Evolutionary conservation across 192 early-diverging fungal genomes (phyloP).

Genomic region (Haplosporangium gracile): DNA sequence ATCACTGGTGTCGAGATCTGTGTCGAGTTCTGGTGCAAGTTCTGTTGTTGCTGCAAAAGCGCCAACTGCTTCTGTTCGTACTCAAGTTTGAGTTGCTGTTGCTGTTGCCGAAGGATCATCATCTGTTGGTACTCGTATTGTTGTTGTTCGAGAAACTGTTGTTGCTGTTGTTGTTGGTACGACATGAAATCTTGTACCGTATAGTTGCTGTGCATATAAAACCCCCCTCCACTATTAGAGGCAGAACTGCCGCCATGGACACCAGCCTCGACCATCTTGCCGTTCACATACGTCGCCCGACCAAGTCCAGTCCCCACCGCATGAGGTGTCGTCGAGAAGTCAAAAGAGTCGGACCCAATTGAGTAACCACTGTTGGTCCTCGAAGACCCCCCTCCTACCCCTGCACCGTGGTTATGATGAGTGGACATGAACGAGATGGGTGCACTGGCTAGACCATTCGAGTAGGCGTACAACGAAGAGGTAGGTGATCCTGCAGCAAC

Average conservation of each 20-base stretch:
- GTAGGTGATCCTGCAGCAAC: conserved; percentile 38
- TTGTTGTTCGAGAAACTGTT: conserved; percentile 49
- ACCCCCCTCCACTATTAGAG: not conserved
- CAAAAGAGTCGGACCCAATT: conserved; percentile 37
- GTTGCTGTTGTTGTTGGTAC: conserved; percentile 55
- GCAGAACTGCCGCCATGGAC: conserved; percentile 19
- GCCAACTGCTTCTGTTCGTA: conserved; percentile 36
- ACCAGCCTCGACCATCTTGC: conserved; percentile 36
- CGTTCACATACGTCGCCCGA: conserved; percentile 47
- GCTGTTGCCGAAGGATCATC: conserved; percentile 50
- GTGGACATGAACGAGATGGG: conserved; percentile 26
- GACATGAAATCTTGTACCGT: conserved; percentile 55
- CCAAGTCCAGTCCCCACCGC: conserved; percentile 42
- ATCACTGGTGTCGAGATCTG: not conserved
- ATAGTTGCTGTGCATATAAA: conserved; percentile 39
- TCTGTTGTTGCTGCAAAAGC: conserved; percentile 22
- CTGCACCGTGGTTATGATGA: not conserved
- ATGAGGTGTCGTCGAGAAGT: not conserved
- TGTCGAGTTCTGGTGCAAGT: conserved; percentile 4
- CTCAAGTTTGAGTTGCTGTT: conserved; percentile 37
- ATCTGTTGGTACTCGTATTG: conserved; percentile 55
- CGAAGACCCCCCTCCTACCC: conserved; percentile 1
- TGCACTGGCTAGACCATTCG: conserved; percentile 19
- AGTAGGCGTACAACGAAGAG: conserved; percentile 2
- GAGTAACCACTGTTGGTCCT: conserved; percentile 53